Conservation (phyloP, 805 yeast genomes). For the Suhomyces xylopsoci region DNA sequence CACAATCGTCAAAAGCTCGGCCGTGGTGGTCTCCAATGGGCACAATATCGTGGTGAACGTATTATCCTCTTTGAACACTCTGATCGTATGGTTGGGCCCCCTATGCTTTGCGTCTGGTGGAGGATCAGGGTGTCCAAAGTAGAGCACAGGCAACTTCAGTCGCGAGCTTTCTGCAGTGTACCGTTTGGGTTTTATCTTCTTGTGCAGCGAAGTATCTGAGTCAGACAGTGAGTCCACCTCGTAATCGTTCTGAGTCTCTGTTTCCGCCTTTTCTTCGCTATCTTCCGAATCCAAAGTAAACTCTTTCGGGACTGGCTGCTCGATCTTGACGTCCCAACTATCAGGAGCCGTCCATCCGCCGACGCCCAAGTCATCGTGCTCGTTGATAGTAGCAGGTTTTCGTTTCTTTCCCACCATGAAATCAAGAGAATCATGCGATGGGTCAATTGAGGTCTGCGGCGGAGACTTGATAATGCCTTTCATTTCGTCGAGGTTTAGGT, state of each 20-base stretch:
- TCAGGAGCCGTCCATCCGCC: slow-evolving; percentile 46
- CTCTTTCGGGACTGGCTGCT: slow-evolving; percentile 6
- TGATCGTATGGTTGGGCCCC: slow-evolving; percentile 48
- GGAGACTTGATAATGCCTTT: slow-evolving; percentile 45
- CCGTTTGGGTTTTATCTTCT: not conserved
- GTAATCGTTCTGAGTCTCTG: slow-evolving; percentile 5
- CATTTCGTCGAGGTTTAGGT: slow-evolving; percentile 50
- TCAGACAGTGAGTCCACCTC: slow-evolving; percentile 5
- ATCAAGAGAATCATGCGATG: not conserved
- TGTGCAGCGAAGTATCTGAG: not conserved
- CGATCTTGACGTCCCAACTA: slow-evolving; percentile 46
- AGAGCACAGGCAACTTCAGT: slow-evolving; percentile 28
- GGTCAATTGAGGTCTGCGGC: not conserved
- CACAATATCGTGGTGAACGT: slow-evolving; percentile 82
- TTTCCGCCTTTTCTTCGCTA: slow-evolving; percentile 9
- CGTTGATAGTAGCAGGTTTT: slow-evolving; percentile 2
- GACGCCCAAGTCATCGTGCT: slow-evolving; percentile 5
- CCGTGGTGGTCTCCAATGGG: slow-evolving; percentile 71
- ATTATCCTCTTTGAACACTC: slow-evolving; percentile 80
- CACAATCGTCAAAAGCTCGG: slow-evolving; percentile 66
- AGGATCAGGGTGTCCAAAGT: slow-evolving; percentile 15
- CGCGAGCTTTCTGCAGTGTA: slow-evolving; percentile 1
- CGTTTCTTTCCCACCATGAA: not conserved
- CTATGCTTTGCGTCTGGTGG: slow-evolving; percentile 11
- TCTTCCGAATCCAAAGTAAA: slow-evolving; percentile 15